phyloP scores from a whole-genome alignment of 2,329 filamentous ascomycete genomes.

The Peltaster fructicola region DNA sequence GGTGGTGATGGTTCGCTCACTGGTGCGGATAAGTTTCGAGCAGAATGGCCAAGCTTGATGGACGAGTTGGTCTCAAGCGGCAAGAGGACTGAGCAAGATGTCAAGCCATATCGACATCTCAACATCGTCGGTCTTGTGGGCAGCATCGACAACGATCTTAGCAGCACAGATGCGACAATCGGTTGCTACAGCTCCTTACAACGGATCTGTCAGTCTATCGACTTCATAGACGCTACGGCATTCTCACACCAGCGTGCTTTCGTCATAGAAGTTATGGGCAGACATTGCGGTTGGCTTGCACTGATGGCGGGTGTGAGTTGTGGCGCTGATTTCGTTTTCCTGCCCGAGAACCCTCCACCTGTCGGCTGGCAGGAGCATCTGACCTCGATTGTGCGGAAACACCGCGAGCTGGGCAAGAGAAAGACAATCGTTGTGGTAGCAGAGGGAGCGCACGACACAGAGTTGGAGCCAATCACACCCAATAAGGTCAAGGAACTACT shows the following conservation, averaged over 20 bases:
- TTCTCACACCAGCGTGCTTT: slow-evolving; percentile 90
- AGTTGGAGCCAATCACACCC: slow-evolving; percentile 70
- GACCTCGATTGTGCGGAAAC: slow-evolving; percentile 60
- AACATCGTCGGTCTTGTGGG: slow-evolving; percentile 95
- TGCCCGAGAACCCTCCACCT: slow-evolving; percentile 78
- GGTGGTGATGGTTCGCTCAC: slow-evolving; percentile 94
- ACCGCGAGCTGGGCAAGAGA: slow-evolving; percentile 75
- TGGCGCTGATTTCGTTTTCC: slow-evolving; percentile 91
- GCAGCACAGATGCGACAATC: slow-evolving; percentile 91
- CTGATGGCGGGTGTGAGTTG: slow-evolving; percentile 91
- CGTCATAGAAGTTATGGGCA: slow-evolving; percentile 95
- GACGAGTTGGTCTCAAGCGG: slow-evolving; percentile 63
- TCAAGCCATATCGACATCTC: slow-evolving; percentile 62
- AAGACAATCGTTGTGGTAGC: slow-evolving; percentile 98
- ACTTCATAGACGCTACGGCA: slow-evolving; percentile 91
- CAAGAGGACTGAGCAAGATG: slow-evolving; percentile 52
- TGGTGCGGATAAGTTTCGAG: slow-evolving; percentile 81
- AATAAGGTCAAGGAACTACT: slow-evolving; percentile 73
- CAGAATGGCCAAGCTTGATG: slow-evolving; percentile 79
- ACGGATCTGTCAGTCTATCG: slow-evolving; percentile 87
- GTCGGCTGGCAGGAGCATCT: slow-evolving; percentile 83
- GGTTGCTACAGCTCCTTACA: slow-evolving; percentile 88
- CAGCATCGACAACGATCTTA: slow-evolving; percentile 97
- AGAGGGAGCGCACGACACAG: slow-evolving; percentile 74
- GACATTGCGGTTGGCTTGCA: slow-evolving; percentile 94